These are phyloP conservation scores for Fragaria iinumae DNA, from an alignment of 306 rosid species.

Conservation along the genomic window DNA sequence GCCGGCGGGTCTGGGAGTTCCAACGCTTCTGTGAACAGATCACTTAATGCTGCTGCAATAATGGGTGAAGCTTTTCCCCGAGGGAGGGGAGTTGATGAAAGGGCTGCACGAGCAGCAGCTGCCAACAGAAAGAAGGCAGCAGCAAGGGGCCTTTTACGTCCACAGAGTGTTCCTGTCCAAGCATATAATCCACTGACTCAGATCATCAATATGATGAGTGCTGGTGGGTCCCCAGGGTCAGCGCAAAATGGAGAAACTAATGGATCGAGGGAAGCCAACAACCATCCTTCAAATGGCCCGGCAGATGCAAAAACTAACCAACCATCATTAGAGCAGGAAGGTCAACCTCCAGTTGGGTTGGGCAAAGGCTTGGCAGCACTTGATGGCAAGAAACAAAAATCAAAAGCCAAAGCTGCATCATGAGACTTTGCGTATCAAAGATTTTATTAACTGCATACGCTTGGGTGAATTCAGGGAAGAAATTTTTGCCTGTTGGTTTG, in stretches of 20 bases:
- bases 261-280: slow-evolving; percentile 38
- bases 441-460: slow-evolving; percentile 25
- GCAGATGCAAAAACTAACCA: slow-evolving; percentile 36
- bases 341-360: slow-evolving; percentile 72
- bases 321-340: slow-evolving; percentile 34
- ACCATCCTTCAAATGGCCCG: slow-evolving; percentile 31
- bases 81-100: slow-evolving; percentile 91
- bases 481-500: slow-evolving; percentile 29
- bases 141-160: slow-evolving; percentile 81
- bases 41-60: slow-evolving; percentile 81
- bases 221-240: slow-evolving; percentile 52
- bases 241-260: slow-evolving; percentile 49
- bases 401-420: slow-evolving; percentile 62
- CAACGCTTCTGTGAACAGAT: slow-evolving; percentile 53
- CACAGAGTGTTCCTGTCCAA: slow-evolving; percentile 82
- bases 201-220: slow-evolving; percentile 69
- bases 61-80: slow-evolving; percentile 71
- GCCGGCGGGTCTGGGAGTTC: slow-evolving; percentile 90
- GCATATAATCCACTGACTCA: slow-evolving; percentile 81
- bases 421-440: slow-evolving; percentile 42
- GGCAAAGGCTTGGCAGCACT: slow-evolving; percentile 76
- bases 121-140: slow-evolving; percentile 94
- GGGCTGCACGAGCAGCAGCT: slow-evolving; percentile 95
- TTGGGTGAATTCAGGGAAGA: slow-evolving; percentile 18
- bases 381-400: slow-evolving; percentile 77